Evolutionary conservation across 768 basidiomycete species (phyloP), one percentile per base, ranked within the genome.

Genomic region (Kondoa malvinella): DNA sequence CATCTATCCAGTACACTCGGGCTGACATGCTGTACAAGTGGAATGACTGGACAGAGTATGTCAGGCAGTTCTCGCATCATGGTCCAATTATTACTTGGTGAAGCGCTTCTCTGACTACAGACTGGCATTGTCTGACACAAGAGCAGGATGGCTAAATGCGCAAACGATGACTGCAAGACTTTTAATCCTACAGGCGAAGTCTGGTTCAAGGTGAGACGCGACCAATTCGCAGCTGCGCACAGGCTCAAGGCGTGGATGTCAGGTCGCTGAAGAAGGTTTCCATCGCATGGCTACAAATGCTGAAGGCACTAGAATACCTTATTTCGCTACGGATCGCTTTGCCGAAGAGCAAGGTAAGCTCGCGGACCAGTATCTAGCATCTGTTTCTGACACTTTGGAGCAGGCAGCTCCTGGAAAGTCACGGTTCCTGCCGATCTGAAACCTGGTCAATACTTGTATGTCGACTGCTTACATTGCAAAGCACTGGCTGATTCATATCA

Each of bases 201-300:
- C 25, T 60, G 58, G 58, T 60, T 60, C 58, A 60, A 60, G 21
- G 40, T 50, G n/a, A n/a, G n/a, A n/a, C n/a, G n/a, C n/a, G 12
- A 50, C 21, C 40, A 50, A 8, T 21, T 50, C 40, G 40, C 12
- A 50, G 40, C 40, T 50, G 21, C 12, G 21, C 8, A 50, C 21
- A 8, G 40, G 21, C 21, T 50, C 40, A 50, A 50, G 8, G 40
- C 8, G 12, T 50, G 40, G 21, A 50, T 50, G 40, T 50, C 21
- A 50, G 58, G 25, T 60, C 25, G 58, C n/a, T 31, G 58, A 60
- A 31, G 25, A 31, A 31, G 58, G 58, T 12, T 60, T 60, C 25
- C 4, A 8, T 14, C 4, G 25, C 8, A 60, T 60, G 58, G 12
- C n/a, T 4, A 60, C n/a, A 25, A 31, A 60, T 25, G 14, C 58